Conservation (phyloP, 768 basidiomycete species). For the Lactarius sp. region DNA sequence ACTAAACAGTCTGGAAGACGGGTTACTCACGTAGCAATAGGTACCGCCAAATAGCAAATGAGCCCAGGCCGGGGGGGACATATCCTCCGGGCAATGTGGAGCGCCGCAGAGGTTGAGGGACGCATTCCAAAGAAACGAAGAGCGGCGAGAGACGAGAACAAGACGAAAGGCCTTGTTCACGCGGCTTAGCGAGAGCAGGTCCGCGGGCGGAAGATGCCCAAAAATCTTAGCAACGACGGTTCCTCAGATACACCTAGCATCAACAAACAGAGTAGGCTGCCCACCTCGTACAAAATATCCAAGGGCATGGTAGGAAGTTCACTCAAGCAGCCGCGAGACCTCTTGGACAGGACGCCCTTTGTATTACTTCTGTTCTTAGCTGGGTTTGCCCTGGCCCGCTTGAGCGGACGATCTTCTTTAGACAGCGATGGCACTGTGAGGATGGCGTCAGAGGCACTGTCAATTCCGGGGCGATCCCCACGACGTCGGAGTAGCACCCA, state of each 20-base stretch:
- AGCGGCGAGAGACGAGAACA: constrained; percentile 27
- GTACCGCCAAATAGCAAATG: constrained; percentile 20
- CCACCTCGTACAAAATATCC: constrained; percentile 33
- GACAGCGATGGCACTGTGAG: background rate
- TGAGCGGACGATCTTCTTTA: background rate
- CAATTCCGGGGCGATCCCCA: background rate
- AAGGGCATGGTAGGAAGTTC: constrained; percentile 27
- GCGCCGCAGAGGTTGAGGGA: background rate
- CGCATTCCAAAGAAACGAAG: constrained; percentile 30
- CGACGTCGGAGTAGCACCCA: background rate
- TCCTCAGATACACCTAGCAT: background rate
- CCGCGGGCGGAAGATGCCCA: constrained; percentile 30
- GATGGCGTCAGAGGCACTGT: background rate
- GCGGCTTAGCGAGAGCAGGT: constrained; percentile 32
- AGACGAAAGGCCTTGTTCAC: constrained; percentile 31
- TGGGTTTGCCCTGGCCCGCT: background rate
- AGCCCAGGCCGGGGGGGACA: constrained; percentile 17
- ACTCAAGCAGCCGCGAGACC: constrained; percentile 13
- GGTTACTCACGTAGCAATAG: constrained; percentile 16
- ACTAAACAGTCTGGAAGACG: background rate
- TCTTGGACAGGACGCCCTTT: background rate
- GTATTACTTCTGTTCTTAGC: too few relatives aligned
- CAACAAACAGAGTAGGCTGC: background rate
- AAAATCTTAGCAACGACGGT: constrained; percentile 29
- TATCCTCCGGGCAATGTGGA: constrained; percentile 18